Evolutionary conservation across 495 filamentous ascomycete genomes (phyloP).

Genomic region (Chaetomidium leptoderma): DNA sequence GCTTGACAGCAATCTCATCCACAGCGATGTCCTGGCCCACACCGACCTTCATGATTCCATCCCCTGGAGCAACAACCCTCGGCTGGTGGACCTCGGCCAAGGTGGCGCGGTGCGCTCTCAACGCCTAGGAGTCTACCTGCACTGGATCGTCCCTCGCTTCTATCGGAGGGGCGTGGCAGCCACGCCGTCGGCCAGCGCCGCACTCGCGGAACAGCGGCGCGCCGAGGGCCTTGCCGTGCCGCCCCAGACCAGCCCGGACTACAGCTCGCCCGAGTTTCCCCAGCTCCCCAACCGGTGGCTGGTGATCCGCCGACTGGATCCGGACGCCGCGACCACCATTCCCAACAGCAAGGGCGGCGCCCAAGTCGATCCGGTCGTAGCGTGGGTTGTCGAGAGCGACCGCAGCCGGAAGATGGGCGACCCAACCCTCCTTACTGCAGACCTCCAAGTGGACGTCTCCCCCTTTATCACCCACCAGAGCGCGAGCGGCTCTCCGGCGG

Average conservation of each 20-base stretch:
- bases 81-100: too few species aligned
- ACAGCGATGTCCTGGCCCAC: slow-evolving; percentile 42
- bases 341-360: slow-evolving; percentile 9
- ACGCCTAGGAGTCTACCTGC: slow-evolving; percentile 54
- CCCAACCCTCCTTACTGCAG: slow-evolving; percentile 24
- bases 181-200: slow-evolving; percentile 6
- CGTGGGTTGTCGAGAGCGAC: slow-evolving; percentile 53
- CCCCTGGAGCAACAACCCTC: too few species aligned
- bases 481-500: background rate
- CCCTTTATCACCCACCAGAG: slow-evolving; percentile 39
- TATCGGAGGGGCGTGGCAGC: slow-evolving; percentile 39
- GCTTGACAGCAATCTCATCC: slow-evolving; percentile 32
- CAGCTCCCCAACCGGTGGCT: slow-evolving; percentile 42
- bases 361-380: slow-evolving; percentile 9
- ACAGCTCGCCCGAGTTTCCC: slow-evolving; percentile 37
- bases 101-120: too few species aligned
- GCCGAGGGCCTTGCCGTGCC: too few species aligned
- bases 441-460: slow-evolving; percentile 48
- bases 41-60: slow-evolving; percentile 44
- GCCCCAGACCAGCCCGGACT: background rate
- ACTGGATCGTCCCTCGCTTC: slow-evolving; percentile 48
- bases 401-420: slow-evolving; percentile 32
- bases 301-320: slow-evolving; percentile 36
- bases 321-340: slow-evolving; percentile 6
- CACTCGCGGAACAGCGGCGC: too few species aligned